phyloP scores from a whole-genome alignment of 1,139 yeast genomes.

The Pichiaceae sp. region DNA sequence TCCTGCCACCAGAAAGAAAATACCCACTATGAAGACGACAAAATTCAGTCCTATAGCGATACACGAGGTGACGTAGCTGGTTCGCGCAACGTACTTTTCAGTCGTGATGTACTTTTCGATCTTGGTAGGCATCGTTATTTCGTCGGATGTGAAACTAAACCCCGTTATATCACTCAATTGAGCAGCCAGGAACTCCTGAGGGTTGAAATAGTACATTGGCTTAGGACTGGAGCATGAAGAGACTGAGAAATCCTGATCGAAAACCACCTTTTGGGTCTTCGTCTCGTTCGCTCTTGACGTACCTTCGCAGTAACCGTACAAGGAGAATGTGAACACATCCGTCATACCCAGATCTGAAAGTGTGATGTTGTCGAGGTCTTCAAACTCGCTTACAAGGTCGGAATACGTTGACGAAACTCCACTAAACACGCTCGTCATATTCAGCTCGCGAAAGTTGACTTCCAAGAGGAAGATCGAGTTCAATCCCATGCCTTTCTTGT shows the following conservation, averaged over 20 bases:
- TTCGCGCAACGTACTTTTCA: slow-evolving; percentile 32
- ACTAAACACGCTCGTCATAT: slow-evolving; percentile 10
- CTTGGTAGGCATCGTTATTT: slow-evolving; percentile 25
- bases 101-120: slow-evolving; percentile 25
- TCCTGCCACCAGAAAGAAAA: slow-evolving; percentile 14
- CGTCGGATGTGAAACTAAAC: slow-evolving; percentile 12
- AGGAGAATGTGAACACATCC: slow-evolving; percentile 54
- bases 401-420: slow-evolving; percentile 10
- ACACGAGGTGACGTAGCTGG: slow-evolving; percentile 37
- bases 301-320: slow-evolving; percentile 75
- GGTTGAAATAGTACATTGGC: slow-evolving; percentile 44
- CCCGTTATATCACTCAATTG: slow-evolving; percentile 26
- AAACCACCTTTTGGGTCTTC: slow-evolving; percentile 5
- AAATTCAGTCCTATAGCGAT: slow-evolving; percentile 33
- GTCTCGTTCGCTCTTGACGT: slow-evolving; percentile 18
- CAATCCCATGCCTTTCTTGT: slow-evolving; percentile 25
- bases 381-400: slow-evolving; percentile 10
- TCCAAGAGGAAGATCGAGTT: slow-evolving; percentile 33
- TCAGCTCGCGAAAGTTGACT: slow-evolving; percentile 28
- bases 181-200: slow-evolving; percentile 36
- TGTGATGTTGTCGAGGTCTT: neutral
- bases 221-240: slow-evolving; percentile 50
- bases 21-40: slow-evolving; percentile 26
- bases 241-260: slow-evolving; percentile 29
- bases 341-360: slow-evolving; percentile 39